Base-by-base conservation (phyloP, 176 grass and related monocot species). In the Aegilops longissima region DNA sequence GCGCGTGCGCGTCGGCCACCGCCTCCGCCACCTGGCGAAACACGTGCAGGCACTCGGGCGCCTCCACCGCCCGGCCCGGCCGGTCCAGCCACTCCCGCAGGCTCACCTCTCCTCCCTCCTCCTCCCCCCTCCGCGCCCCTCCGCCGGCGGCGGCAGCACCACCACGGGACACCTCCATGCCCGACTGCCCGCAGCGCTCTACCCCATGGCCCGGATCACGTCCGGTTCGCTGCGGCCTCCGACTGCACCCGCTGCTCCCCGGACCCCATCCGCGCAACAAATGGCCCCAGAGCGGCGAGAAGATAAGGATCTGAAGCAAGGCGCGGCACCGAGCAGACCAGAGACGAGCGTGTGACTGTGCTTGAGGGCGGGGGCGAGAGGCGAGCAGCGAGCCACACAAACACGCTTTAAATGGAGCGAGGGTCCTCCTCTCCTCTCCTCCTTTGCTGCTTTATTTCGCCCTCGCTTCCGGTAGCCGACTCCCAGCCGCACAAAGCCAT, bases 1-100 rank as follows among this genome's bases (percentile, higher is more conserved):
- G 94, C 16, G 94, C 85, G 87, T 99, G 97, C 23, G 97, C 97
- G 67, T 91, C 51, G 82, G 84, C 90, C 31, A 99, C 94, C 1
- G 92, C 90, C 81, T 96, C 94, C 0, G 92, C 92, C 34, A 99
- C 92, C 90, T 99, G 97, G 59, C 97, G 83, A 85, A 99, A 94
- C 42, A 99, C 87, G 68, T 99, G 94, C n/a, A 99, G 87, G 87
- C 90, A 94, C 90, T 99, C 94, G n/a, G 90, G 33, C 52, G 86
- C 88, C 73, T 96, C 92, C 63, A 96, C 94, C 5, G 89, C 24
- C 4, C 97, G 90, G 6, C 80, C 89, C 17, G 90, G 80, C 3
- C 82, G 75, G 83, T 99, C 94, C 42, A 99, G 86, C 97, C 97
- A 99, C 82, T 99, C 88, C 70, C 97, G 79, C 64, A 99, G 84